Conservation (phyloP, 805 yeast species). For the Candida tammaniensis region DNA sequence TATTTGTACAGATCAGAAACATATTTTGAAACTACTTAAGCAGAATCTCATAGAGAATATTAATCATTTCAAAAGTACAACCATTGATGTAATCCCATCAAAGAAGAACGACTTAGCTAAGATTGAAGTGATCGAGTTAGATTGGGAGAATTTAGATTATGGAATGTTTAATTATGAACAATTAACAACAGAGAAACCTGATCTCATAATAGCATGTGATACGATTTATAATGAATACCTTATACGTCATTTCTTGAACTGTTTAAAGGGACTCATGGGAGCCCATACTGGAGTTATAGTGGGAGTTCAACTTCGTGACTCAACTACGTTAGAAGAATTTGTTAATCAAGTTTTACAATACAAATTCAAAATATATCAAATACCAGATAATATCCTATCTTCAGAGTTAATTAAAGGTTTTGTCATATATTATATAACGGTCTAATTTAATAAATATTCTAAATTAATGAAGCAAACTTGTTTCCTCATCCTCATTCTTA, state of each 20-base stretch:
- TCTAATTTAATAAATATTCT: neutral
- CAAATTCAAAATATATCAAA: conserved; percentile 33
- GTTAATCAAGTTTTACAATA: conserved; percentile 27
- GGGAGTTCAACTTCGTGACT: conserved; percentile 52
- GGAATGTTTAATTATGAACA: conserved; percentile 26
- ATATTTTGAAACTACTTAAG: conserved; percentile 47
- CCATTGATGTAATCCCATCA: neutral
- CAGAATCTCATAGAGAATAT: conserved; percentile 45
- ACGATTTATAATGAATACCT: conserved; percentile 63
- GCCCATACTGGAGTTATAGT: conserved; percentile 40
- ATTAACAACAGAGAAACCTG: conserved; percentile 27
- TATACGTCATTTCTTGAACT: conserved; percentile 45
- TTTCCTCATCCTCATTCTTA: conserved; percentile 5
- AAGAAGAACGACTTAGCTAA: conserved; percentile 9
- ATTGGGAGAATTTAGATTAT: conserved; percentile 54
- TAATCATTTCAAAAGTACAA: neutral
- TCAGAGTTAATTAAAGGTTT: conserved; percentile 40
- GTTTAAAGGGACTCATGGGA: conserved; percentile 38
- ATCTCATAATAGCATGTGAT: conserved; percentile 58
- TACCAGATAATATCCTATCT: conserved; percentile 30
- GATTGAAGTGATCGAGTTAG: conserved; percentile 51
- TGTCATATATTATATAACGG: conserved; percentile 36
- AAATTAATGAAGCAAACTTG: conserved; percentile 4
- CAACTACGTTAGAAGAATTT: conserved; percentile 47
- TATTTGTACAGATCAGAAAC: conserved; percentile 59